Evolutionary conservation across 2,329 filamentous ascomycete species (phyloP), one percentile per base, ranked within the genome.

Genomic region (Monosporascus sp.): DNA sequence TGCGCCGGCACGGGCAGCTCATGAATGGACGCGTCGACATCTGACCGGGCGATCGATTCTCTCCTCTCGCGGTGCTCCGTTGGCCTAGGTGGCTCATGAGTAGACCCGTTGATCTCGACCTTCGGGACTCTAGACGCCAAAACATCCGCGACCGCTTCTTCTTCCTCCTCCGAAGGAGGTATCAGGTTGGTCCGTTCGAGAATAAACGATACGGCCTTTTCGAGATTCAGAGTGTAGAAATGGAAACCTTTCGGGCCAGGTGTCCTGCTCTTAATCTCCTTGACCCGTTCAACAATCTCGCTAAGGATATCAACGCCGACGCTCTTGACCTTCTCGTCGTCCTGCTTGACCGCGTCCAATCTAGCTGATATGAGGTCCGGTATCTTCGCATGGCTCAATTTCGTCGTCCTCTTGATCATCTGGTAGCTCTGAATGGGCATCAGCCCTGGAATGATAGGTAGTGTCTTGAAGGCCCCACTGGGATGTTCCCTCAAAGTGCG

Each of bases 391-490:
- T 97, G 91, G 69, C 91, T 96, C 44, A 99, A 81, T 73, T 97
- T 99, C 24, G 92, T 93, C 34, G 93, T 96, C 58, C 94, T 80
- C 66, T 91, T 91, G 64, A 99, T 84, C 77, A 96, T 97, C 69
- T 96, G 90, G 72, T 96, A 97, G 73, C 90, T 95, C 73, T 99
- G 94, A 50, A 99, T 91, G 14, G 94, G 94, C 92, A 99, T 97
- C 64, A 99, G 77, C 1, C 94, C 94, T 0, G 94, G 93, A 52
- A 99, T 89, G 61, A 99, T 95, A 7, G 90, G 88, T 24, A 97
- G 88, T 3, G 82, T 84, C 72, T 89, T 90, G 74, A 99, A 97
- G 3, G 82, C 81, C 3, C 91, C 91, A 65, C 90, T 95, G 48
- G 90, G 84, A 65, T 99, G 91, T 51, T 86, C 82, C 56, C 91